Evolutionary conservation across 345 rosid species (phyloP), one percentile per base, ranked within the genome.

Genomic region (Arabis alpina): DNA sequence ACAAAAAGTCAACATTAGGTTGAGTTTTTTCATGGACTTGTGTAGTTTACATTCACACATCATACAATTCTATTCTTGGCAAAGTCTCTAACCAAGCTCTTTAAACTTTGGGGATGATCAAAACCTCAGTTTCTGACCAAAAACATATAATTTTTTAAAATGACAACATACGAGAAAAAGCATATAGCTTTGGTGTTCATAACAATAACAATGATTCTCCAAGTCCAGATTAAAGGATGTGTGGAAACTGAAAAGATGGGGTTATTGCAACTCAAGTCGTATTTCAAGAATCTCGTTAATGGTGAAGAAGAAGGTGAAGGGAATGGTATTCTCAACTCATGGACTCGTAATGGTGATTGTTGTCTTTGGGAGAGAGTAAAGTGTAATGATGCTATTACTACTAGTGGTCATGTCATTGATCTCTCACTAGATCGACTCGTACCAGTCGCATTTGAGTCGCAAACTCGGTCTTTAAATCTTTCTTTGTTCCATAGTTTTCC

Each of bases 281-380:
- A 50, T 32, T 40, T 71, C 62, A 19, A 36, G 55, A 54, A 16
- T 16, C 61, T 61, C 8, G 4, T 7, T 40, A 12, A 41, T 6
- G 32, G 53, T 1, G 44, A 30, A 15, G 60, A 24, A n/a, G 66
- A 34, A 3, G 52, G 30, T n/a, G 45, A 44, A 44, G 54, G 49
- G 39, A 28, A 4, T 13, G 32, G 72, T 45, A 28, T 71, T 71
- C 69, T 71, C 36, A 44, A 42, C 24, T 71, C 69, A 30, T 71
- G 76, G 76, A 63, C 40, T 52, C 68, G 9, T 71, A 3, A 53
- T 4, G 60, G 47, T 34, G 69, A 71, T 11, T 71, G 76, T 14
- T 71, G 76, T 28, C 16, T 4, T 19, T 71, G 76, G 76, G 70
- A 71, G 63, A 71, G 69, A 62, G 69, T 71, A 2, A 71, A 53